Evolutionary conservation across 331 rosid genomes (phyloP).

Genomic region (Malus hybrid): DNA sequence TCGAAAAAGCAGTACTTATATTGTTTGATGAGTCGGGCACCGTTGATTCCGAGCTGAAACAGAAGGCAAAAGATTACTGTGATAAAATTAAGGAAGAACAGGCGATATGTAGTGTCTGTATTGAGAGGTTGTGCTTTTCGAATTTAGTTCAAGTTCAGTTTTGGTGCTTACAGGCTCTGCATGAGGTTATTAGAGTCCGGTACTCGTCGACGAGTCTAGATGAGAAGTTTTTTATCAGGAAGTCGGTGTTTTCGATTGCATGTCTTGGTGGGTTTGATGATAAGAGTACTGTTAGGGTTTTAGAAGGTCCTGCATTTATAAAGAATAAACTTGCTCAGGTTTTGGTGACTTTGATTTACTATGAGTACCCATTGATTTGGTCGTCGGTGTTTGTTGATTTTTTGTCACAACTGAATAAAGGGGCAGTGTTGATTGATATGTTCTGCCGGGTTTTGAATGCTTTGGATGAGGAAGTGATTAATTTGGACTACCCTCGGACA

Average conservation of each 20-base stretch:
- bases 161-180: slow-evolving; percentile 88
- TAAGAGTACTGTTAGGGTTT: slow-evolving; percentile 45
- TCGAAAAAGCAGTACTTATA: slow-evolving; percentile 75
- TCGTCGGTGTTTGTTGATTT: slow-evolving; percentile 76
- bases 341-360: slow-evolving; percentile 68
- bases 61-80: slow-evolving; percentile 58
- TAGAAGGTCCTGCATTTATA: slow-evolving; percentile 71
- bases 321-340: slow-evolving; percentile 72
- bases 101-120: slow-evolving; percentile 60
- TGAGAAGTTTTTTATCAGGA: slow-evolving; percentile 64
- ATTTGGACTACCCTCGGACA: slow-evolving; percentile 68
- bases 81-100: slow-evolving; percentile 58
- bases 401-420: slow-evolving; percentile 64
- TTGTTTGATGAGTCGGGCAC: slow-evolving; percentile 75
- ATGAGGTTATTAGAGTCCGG: slow-evolving; percentile 55
- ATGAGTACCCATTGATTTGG: slow-evolving; percentile 79
- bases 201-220: slow-evolving; percentile 57
- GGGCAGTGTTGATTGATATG: slow-evolving; percentile 73
- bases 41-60: slow-evolving; percentile 55
- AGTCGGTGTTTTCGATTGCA: slow-evolving; percentile 64
- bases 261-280: slow-evolving; percentile 56
- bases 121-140: slow-evolving; percentile 64
- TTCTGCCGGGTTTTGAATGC: slow-evolving; percentile 86
- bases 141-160: slow-evolving; percentile 75
- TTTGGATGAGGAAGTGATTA: slow-evolving; percentile 75